Conservation (phyloP, 805 yeast species). For the Saccharomycopsis schoenii region DNA sequence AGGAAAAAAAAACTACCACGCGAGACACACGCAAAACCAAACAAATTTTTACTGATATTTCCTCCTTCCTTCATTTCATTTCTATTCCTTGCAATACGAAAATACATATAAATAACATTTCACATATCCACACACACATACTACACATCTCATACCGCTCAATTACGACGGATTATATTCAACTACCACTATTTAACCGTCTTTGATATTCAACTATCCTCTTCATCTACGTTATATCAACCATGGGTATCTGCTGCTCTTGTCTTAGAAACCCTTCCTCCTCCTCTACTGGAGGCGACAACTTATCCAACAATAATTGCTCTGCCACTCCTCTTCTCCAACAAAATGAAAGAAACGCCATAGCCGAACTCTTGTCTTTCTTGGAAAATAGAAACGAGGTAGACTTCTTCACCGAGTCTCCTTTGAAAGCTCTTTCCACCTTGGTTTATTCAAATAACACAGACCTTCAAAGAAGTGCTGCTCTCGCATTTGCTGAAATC, state of each 20-base stretch:
- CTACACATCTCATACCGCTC: too few species aligned
- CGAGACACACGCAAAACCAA: neutral
- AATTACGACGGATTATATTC: too few species aligned
- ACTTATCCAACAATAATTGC: neutral
- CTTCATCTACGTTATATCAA: neutral
- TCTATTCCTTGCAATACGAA: neutral
- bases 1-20: neutral
- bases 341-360: conserved; percentile 95
- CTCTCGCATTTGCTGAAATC: conserved; percentile 95
- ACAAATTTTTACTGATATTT: neutral
- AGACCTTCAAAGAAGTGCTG: conserved; percentile 93
- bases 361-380: conserved; percentile 77
- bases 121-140: neutral
- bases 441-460: conserved; percentile 91
- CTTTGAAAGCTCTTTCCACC: conserved; percentile 80
- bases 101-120: neutral
- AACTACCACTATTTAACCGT: too few species aligned
- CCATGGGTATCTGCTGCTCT: conserved; percentile 1
- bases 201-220: too few species aligned
- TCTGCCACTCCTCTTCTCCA: conserved; percentile 54
- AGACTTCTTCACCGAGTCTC: conserved; percentile 81
- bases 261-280: neutral
- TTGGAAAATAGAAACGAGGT: conserved; percentile 82
- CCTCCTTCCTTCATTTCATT: neutral
- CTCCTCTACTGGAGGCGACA: neutral